Evolutionary conservation across 805 yeast species (phyloP), one percentile per base, ranked within the genome.

Genomic region (Yamadazyma olivae): DNA sequence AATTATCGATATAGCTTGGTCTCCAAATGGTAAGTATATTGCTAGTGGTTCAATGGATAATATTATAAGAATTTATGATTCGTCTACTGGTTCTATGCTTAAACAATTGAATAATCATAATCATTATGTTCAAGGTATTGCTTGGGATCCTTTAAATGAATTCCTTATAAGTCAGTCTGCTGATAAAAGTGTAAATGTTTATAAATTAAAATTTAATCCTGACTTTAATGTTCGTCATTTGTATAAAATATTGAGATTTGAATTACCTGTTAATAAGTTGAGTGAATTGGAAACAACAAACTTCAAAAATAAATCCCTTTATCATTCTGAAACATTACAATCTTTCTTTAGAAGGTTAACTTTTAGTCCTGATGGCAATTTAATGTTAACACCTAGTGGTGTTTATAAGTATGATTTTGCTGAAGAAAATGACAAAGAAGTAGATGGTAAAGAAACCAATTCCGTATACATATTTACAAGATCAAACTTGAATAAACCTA

Each of bases 21-120:
- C 95, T 2, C 96, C 98, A 0, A 84, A 84, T 51, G 78, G 83
- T 1, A 70, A 67, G 39, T 83, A 74, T 52, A 68, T 93, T 19
- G 78, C 85, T n/a, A 78, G 93, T 5, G 98, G 96, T 1, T 81
- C 95, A 12, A 88, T 91, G 87, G 98, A 93, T 59, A 87, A 88
- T 50, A 70, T 79, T 6, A 75, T 89, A 8, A 67, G 95, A 31
- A 70, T 91, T 0, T 87, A 80, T 50, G 72, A 74, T 43, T 76
- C 74, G 4, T 50, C 56, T 1, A 70, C 70, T 2, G 93, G 91
- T 0, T 63, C 66, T 20, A 74, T 79, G 46, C 64, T 83, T 0
- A 57, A 67, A 18, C 82, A 78, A 46, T 67, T 81, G 41, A 76
- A 77, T 5, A 87, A 84, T 39, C 98, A 93, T 58, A 67, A 68